Evolutionary conservation across 345 rosid genomes (phyloP).

Genomic region (Pistacia integerrima): DNA sequence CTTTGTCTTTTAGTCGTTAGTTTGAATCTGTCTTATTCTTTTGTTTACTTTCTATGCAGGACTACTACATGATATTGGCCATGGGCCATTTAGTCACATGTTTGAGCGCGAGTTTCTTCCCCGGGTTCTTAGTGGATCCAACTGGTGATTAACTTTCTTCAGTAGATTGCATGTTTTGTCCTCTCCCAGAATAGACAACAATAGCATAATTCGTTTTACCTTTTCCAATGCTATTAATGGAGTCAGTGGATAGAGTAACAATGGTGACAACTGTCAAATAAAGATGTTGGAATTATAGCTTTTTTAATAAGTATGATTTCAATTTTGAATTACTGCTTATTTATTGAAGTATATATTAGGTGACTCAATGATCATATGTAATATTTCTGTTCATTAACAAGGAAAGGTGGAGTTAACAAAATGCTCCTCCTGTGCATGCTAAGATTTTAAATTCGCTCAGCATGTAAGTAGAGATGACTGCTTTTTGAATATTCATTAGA

Average conservation of each 20-base stretch:
- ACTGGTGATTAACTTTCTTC: constrained; percentile 40
- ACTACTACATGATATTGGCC: constrained; percentile 77
- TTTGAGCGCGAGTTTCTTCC: constrained; percentile 75
- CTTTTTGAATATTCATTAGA: neutral
- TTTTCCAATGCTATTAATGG: neutral
- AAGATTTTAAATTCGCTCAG: neutral
- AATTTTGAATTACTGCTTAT: neutral
- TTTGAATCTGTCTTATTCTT: neutral
- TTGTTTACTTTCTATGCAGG: constrained; percentile 38
- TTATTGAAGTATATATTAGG: neutral
- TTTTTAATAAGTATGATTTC: neutral
- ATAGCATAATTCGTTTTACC: neutral
- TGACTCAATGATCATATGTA: constrained; percentile 1
- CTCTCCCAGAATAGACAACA: neutral
- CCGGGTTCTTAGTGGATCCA: constrained; percentile 35
- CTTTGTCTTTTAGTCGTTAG: neutral
- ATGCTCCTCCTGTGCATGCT: neutral
- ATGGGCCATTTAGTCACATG: constrained; percentile 80
- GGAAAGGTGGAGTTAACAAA: neutral
- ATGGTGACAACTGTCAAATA: neutral
- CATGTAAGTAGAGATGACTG: neutral
- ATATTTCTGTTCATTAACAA: neutral
- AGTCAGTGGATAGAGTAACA: neutral
- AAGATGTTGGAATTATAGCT: neutral
- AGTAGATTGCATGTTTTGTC: neutral